Conservation (phyloP, 2,329 filamentous ascomycete genomes). For the Pezicula radicicola region DNA sequence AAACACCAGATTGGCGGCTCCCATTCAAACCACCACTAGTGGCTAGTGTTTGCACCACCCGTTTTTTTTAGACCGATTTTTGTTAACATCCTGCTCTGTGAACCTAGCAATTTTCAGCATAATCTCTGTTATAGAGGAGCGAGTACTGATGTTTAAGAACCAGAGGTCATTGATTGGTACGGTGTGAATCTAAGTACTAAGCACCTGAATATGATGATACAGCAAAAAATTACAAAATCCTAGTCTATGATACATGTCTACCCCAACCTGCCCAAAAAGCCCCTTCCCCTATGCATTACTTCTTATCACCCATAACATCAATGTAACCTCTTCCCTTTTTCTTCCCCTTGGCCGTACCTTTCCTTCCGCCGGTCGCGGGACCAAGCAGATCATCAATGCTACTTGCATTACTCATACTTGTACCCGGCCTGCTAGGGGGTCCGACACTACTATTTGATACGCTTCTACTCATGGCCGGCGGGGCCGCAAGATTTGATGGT, state of each 20-base stretch:
- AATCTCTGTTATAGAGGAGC: no score
- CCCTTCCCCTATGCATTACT: not conserved
- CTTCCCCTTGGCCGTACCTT: slow-evolving; percentile 58
- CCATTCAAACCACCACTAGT: no score
- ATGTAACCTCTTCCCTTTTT: slow-evolving; percentile 89
- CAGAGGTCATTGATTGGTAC: no score
- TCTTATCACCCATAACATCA: slow-evolving; percentile 73
- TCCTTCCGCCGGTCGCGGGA: slow-evolving; percentile 64
- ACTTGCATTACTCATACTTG: slow-evolving; percentile 86
- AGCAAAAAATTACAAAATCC: slow-evolving; percentile 2
- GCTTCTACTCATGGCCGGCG: slow-evolving; percentile 21
- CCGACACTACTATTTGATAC: slow-evolving; percentile 19
- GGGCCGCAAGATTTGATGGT: slow-evolving; percentile 5
- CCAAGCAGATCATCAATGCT: slow-evolving; percentile 92
- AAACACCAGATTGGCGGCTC: no score
- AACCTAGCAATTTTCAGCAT: no score
- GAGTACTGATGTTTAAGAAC: no score
- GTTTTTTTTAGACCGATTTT: no score
- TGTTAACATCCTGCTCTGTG: no score
- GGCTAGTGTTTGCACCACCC: no score
- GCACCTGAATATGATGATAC: not conserved
- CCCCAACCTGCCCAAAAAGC: not conserved
- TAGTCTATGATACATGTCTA: slow-evolving; percentile 1
- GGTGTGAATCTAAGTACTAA: no score
- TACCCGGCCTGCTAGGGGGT: slow-evolving; percentile 68